Base-by-base conservation (phyloP, 1,284 basidiomycete species). In the Cystobasidium slooffiae region DNA sequence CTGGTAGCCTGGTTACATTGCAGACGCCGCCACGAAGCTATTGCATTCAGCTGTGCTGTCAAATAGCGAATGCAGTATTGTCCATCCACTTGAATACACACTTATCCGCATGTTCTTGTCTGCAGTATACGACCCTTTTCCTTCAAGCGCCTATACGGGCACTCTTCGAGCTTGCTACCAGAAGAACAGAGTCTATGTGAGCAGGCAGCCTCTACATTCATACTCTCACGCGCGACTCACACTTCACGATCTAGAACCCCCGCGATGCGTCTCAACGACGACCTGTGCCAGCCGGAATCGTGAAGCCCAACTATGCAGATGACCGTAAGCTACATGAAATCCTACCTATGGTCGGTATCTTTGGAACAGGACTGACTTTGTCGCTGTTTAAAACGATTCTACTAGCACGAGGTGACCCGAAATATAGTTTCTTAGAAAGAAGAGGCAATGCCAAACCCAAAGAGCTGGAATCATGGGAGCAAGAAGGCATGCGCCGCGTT, bases 221-320 rank as follows among this genome's bases (percentile, higher is more conserved):
- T 39, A 22, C 12, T n/a, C 6, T 52, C 22, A 53, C 8, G 31
- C 31, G 2, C 31, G 31, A 31, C 31, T 14, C 12, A 14, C 7
- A n/a, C 52, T 22, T 44, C 9, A 37, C 43, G 31, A 31, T 31
- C 5, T 31, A 73, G 70, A 73, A 73, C 44, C 52, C 70, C 44
- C 59, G 62, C 22, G 66, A 64, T 44, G 84, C 91, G 51, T 89
- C 90, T 18, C 85, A 89, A 16, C 87, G 83, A 76, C 89, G 92
- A 52, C 80, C 80, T 14, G 87, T 94, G 3, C 92, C 92, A 8
- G 86, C 85, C 37, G 88, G 91, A 78, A 93, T 94, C 77, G 85
- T 85, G n/a, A 85, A 86, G 69, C 92, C 92, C 9, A 92, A 94
- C 78, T 93, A 93, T 82, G 89, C 88, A 61, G 85, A 86, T 78